Evolutionary conservation across 208 protist species (phyloP).

Genomic region (Perkinsela sp.): DNA sequence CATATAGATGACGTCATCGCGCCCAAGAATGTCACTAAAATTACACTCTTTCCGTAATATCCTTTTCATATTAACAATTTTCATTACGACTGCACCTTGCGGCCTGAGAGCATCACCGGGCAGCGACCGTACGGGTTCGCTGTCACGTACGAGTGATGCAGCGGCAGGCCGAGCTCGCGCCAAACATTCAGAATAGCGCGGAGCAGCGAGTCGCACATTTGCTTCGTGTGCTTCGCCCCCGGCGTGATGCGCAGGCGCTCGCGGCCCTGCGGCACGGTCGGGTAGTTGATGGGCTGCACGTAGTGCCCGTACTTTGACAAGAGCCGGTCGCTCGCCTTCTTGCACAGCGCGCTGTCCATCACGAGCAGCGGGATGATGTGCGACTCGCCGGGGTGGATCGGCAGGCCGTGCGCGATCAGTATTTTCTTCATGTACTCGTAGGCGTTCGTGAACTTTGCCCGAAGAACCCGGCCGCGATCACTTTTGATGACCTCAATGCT

Average conservation of each 20-base stretch:
- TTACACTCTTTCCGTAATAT: too few species aligned
- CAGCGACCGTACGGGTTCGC: not conserved
- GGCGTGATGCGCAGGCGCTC: conserved; percentile 43
- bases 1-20: too few species aligned
- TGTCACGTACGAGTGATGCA: not conserved
- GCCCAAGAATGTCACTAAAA: too few species aligned
- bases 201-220: conserved; percentile 13
- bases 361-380: conserved; percentile 55
- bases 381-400: conserved; percentile 17
- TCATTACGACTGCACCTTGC: not conserved
- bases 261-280: conserved; percentile 42
- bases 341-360: conserved; percentile 22
- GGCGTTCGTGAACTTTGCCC: conserved; percentile 8
- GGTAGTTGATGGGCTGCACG: conserved; percentile 64
- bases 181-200: conserved; percentile 8
- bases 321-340: conserved; percentile 23
- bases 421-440: conserved; percentile 5
- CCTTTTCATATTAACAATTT: too few species aligned
- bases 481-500: conserved; percentile 14
- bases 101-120: not conserved
- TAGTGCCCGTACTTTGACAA: conserved; percentile 30
- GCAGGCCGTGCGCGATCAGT: conserved; percentile 8
- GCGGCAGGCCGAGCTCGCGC: conserved; percentile 10
- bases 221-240: conserved; percentile 19
- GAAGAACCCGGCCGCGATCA: conserved; percentile 9